A percentile compares a stretch with the other conserved stretches of the same genome.
Evolutionary conservation across 495 filamentous ascomycete species (phyloP).

Genomic region (Durotheca rogersii): DNA sequence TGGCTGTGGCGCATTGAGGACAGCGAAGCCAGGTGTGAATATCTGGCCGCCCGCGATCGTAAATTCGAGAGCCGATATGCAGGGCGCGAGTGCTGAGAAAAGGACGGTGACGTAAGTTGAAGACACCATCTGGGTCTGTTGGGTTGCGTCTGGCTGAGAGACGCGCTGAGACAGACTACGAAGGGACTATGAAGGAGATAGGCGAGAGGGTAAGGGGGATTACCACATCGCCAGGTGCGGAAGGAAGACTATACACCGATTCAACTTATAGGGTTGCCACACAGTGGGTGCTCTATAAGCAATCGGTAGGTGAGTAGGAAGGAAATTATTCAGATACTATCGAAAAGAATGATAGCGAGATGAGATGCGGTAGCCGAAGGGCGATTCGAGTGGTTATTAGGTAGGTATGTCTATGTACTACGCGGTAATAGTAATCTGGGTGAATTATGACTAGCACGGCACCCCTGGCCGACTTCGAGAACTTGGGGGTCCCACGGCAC

Average conservation of each 20-base stretch:
- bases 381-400: no score
- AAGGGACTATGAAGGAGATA: conserved; percentile 7
- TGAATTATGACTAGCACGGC: no score
- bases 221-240: conserved; percentile 10
- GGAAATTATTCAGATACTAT: no score
- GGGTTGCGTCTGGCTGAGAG: not conserved
- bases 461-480: no score
- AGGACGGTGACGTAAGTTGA: conserved; percentile 11
- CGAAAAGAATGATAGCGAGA: no score
- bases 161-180: not conserved
- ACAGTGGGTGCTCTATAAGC: no score
- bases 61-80: conserved; percentile 42
- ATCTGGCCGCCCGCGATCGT: conserved; percentile 60
- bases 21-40: conserved; percentile 63
- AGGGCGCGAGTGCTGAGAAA: conserved; percentile 24
- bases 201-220: conserved; percentile 2
- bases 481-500: no score
- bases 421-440: no score
- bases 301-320: no score
- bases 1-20: conserved; percentile 65
- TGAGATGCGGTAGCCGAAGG: no score
- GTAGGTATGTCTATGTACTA: no score
- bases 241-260: conserved; percentile 8
- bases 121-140: conserved; percentile 31
- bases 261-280: not conserved